A percentile compares a stretch with the other conserved stretches of the same genome.
Conservation (phyloP, 2,329 filamentous ascomycete species). For the Penicillium crustosum region DNA sequence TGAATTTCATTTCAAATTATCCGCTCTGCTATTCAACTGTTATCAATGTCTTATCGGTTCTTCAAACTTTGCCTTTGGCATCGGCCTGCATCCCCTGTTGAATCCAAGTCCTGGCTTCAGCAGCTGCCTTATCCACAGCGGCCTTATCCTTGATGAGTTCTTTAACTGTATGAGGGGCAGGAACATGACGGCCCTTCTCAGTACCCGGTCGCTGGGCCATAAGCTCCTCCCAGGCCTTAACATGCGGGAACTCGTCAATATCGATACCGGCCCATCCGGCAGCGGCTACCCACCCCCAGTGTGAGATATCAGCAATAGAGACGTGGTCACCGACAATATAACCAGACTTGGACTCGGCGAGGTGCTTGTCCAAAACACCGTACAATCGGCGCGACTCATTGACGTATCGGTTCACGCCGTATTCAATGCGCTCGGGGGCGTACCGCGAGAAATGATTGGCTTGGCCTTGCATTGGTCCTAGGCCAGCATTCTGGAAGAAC, state of each 20-base stretch:
- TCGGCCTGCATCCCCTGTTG: conserved; percentile 69
- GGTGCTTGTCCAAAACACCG: conserved; percentile 70
- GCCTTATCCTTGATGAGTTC: conserved; percentile 59
- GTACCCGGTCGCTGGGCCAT: conserved; percentile 69
- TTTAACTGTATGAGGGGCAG: conserved; percentile 61
- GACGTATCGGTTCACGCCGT: conserved; percentile 77
- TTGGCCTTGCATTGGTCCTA: conserved; percentile 82
- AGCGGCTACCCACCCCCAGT: conserved; percentile 73
- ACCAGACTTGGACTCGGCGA: conserved; percentile 52
- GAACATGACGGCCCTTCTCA: conserved; percentile 74
- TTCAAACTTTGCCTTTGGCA: conserved; percentile 48
- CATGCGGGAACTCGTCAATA: conserved; percentile 70
- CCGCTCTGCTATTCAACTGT: background rate
- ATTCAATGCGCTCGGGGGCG: conserved; percentile 77
- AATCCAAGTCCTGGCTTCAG: conserved; percentile 61
- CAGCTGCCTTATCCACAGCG: conserved; percentile 59
- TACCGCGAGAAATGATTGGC: conserved; percentile 82
- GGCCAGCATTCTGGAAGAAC: conserved; percentile 74
- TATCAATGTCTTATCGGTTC: background rate
- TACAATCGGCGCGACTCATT: conserved; percentile 85
- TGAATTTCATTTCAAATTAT: background rate
- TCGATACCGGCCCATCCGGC: conserved; percentile 64
- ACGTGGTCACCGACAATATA: conserved; percentile 54
- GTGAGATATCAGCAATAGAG: conserved; percentile 69
- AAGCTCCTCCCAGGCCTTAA: conserved; percentile 75